Conservation (phyloP, 352 stramenopile genomes). For the Phytopythium boreale region DNA sequence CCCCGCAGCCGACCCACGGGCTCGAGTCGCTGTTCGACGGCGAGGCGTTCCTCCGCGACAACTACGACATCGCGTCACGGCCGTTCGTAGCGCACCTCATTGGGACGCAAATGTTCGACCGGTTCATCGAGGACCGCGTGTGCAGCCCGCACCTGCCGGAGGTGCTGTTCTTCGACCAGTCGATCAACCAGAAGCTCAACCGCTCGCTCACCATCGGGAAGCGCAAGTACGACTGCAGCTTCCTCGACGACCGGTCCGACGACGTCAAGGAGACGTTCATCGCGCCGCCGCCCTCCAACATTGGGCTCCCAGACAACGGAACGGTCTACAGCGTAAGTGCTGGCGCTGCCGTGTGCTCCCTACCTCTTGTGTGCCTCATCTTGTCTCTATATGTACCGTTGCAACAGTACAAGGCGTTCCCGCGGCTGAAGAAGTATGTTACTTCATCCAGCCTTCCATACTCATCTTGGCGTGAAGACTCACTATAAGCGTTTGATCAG, state of each 20-base stretch:
- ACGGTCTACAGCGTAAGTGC: conserved; percentile 66
- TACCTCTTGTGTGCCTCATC: conserved; percentile 1
- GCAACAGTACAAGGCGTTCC: conserved; percentile 76
- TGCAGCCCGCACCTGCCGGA: conserved; percentile 61
- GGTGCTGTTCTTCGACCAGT: conserved; percentile 84
- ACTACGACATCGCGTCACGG: conserved; percentile 50
- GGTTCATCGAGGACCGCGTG: conserved; percentile 77
- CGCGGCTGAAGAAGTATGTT: conserved; percentile 73
- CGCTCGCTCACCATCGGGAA: conserved; percentile 69
- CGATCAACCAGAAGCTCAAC: conserved; percentile 86
- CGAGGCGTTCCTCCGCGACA: conserved; percentile 67
- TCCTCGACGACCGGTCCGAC: conserved; percentile 72
- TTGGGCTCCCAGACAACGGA: conserved; percentile 73
- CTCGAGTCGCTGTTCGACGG: conserved; percentile 58
- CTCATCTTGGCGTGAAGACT: not conserved
- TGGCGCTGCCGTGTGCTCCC: not conserved
- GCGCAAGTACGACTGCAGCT: conserved; percentile 83
- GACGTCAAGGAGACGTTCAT: conserved; percentile 85
- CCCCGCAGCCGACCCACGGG: conserved; percentile 17
- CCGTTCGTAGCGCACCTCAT: conserved; percentile 66
- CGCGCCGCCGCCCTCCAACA: conserved; percentile 70
- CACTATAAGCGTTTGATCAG: conserved; percentile 16
- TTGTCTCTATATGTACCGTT: conserved; percentile 3
- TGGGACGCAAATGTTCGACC: conserved; percentile 81
- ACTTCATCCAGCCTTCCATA: not conserved